These are phyloP conservation scores for Solanum acaule DNA, from an alignment of 257 asterid species.

Conservation along the genomic window DNA sequence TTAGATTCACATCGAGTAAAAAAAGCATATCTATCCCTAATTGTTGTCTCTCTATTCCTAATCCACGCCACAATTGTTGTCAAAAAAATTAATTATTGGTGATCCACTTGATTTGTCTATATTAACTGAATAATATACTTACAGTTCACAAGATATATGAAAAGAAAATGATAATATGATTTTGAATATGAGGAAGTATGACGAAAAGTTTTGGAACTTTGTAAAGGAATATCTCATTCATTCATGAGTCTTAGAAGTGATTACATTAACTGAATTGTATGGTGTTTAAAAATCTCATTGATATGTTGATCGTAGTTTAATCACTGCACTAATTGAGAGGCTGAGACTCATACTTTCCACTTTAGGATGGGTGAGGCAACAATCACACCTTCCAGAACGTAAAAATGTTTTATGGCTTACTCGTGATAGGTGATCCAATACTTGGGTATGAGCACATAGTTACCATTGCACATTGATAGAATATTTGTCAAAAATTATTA, in stretches of 20 bases:
- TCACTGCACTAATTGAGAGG: neutral
- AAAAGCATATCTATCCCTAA: neutral
- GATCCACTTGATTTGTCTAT: neutral
- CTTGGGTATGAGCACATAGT: neutral
- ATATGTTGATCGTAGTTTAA: neutral
- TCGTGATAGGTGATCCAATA: neutral
- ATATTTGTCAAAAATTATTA: neutral
- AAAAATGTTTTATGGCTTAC: neutral
- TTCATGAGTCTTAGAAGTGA: neutral
- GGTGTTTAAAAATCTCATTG: neutral
- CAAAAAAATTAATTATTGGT: neutral
- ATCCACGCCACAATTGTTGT: neutral
- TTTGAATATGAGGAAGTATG: neutral
- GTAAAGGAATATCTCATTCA: neutral
- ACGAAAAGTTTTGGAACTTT: rapidly evolving
- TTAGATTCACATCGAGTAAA: neutral
- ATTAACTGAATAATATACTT: neutral
- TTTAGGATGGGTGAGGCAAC: neutral
- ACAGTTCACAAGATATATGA: neutral
- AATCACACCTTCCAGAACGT: neutral
- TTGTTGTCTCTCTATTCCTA: neutral
- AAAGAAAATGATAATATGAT: neutral
- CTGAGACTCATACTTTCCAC: neutral
- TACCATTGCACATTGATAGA: neutral
- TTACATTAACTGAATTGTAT: neutral